A percentile compares a stretch with the other conserved stretches of the same genome.
These are phyloP conservation scores for Trichoderma brevicompactum DNA, from an alignment of 2,329 filamentous ascomycete species.

Conservation along the genomic window DNA sequence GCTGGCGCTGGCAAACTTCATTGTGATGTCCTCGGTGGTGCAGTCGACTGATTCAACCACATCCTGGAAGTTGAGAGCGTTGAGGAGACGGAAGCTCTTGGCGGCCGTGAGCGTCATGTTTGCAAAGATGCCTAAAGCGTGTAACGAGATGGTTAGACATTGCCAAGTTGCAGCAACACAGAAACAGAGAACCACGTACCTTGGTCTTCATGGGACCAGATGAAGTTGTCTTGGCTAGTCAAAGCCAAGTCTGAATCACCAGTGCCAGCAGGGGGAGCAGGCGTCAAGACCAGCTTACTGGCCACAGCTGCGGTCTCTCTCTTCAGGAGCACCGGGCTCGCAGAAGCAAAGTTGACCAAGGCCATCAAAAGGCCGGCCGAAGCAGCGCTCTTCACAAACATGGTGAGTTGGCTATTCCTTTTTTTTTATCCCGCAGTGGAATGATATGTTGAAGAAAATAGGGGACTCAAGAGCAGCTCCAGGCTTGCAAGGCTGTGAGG, in stretches of 20 bases:
- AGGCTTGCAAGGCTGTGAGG: background rate
- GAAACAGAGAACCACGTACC: background rate
- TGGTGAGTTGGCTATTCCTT: background rate
- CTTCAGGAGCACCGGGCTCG: slow-evolving; percentile 11
- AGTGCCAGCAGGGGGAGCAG: background rate
- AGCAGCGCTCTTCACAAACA: slow-evolving; percentile 18
- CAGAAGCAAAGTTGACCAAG: slow-evolving; percentile 10
- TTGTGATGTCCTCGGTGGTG: slow-evolving; percentile 14
- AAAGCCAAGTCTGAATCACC: background rate
- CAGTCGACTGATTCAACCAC: slow-evolving; percentile 24
- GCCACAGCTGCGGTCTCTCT: background rate
- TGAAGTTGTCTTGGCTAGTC: slow-evolving; percentile 9
- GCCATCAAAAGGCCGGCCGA: slow-evolving; percentile 20
- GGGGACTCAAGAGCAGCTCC: background rate
- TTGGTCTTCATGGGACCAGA: slow-evolving; percentile 21
- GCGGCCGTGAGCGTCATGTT: slow-evolving; percentile 18
- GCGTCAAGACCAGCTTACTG: slow-evolving; percentile 3
- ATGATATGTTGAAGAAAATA: background rate
- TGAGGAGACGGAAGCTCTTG: slow-evolving; percentile 21
- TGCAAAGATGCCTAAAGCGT: slow-evolving; percentile 11
- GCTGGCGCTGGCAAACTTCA: slow-evolving; percentile 20
- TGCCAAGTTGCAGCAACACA: background rate
- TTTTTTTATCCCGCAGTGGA: background rate
- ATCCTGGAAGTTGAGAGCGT: slow-evolving; percentile 16
- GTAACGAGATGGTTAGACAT: background rate